These are phyloP conservation scores for Phanerodontia chrysosporium DNA, from an alignment of 768 basidiomycete genomes.

Conservation along the genomic window DNA sequence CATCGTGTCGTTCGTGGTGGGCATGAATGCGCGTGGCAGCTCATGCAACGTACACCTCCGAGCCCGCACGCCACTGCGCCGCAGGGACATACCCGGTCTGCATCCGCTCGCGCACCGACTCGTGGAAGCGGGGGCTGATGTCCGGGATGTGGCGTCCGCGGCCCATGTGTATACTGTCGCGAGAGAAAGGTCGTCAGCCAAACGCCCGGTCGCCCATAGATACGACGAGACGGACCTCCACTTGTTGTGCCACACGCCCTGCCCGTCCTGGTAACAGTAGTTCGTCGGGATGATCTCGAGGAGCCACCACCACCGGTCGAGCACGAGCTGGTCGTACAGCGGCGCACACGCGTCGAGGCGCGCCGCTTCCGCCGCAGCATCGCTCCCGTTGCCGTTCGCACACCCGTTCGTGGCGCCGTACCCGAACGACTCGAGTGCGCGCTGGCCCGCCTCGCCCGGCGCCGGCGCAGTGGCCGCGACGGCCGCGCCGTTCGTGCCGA, in stretches of 20 bases:
- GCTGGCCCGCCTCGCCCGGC: not conserved
- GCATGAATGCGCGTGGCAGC: not conserved
- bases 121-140: slow-evolving; percentile 52
- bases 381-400: not conserved
- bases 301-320: slow-evolving; percentile 57
- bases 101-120: slow-evolving; percentile 59
- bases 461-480: too few species aligned
- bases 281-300: slow-evolving; percentile 59
- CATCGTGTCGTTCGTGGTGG: too few species aligned
- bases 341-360: slow-evolving; percentile 43
- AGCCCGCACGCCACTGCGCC: slow-evolving; percentile 39
- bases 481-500: not conserved
- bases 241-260: slow-evolving; percentile 49
- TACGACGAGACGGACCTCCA: slow-evolving; percentile 44
- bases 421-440: not conserved
- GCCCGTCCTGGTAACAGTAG: slow-evolving; percentile 52
- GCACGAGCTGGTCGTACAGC: slow-evolving; percentile 48
- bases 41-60: not conserved
- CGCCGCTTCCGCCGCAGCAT: not conserved
- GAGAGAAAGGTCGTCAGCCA: not conserved
- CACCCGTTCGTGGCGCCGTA: not conserved
- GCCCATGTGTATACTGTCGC: slow-evolving; percentile 48
- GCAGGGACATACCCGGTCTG: slow-evolving; percentile 51
- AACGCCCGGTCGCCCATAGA: not conserved
- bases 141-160: slow-evolving; percentile 47